Percentiles rank a stretch among this genome's conserved stretches.
phyloP scores from a whole-genome alignment of 305 asterid genomes.

The Fraxinus floribunda region DNA sequence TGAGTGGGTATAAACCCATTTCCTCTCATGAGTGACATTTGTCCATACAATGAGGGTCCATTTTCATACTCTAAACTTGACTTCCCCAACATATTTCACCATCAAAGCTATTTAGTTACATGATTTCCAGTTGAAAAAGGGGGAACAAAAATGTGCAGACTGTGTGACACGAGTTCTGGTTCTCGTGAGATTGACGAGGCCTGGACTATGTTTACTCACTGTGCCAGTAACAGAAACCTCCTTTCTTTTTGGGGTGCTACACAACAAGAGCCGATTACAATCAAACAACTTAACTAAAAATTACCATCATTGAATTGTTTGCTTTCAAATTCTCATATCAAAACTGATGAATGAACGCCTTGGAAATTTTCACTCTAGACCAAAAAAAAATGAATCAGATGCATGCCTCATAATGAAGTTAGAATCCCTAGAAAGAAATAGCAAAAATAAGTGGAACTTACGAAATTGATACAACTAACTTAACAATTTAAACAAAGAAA shows the following conservation, averaged over 20 bases:
- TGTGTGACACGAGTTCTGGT: not conserved
- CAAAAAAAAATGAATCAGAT: not conserved
- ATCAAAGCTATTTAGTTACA: not conserved
- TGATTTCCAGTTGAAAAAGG: not conserved
- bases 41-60: not conserved
- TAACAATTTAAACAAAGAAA: not conserved
- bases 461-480: constrained; percentile 14
- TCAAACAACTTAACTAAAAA: not conserved
- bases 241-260: not conserved
- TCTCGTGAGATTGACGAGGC: not conserved
- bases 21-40: not conserved
- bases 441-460: constrained; percentile 14
- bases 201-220: not conserved
- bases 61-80: not conserved
- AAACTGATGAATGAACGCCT: not conserved
- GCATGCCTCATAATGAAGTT: constrained; percentile 9
- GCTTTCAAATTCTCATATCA: not conserved
- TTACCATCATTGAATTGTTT: not conserved
- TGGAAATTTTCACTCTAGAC: not conserved
- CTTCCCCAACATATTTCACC: not conserved
- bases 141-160: not conserved
- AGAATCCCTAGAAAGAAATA: constrained; percentile 8
- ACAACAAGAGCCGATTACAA: not conserved
- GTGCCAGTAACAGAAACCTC: not conserved
- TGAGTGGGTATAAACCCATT: not conserved